Evolutionary conservation across 805 yeast species (phyloP).

Genomic region (Cephaloascus fragrans): DNA sequence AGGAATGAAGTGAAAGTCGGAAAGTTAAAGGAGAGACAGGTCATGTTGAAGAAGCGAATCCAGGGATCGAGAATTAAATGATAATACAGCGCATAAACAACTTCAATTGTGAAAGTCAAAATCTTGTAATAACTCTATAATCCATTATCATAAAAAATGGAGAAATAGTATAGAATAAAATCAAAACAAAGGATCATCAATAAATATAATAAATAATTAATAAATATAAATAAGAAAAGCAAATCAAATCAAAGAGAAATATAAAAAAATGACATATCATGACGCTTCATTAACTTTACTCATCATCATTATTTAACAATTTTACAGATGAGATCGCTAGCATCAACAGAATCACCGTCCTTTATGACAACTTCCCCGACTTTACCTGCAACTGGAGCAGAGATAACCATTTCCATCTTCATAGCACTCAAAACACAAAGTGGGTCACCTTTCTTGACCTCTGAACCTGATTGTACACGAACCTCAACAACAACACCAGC

Average conservation of each 20-base stretch:
- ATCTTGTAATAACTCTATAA: neutral
- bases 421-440: constrained; percentile 90
- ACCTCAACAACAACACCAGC: constrained; percentile 97
- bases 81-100: neutral
- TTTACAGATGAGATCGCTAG: constrained; percentile 74
- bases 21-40: constrained; percentile 13
- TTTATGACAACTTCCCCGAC: constrained; percentile 68
- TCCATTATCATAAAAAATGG: constrained; percentile 11
- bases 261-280: too few species aligned
- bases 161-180: constrained; percentile 4
- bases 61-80: constrained; percentile 10
- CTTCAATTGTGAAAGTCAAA: neutral
- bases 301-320: constrained; percentile 25
- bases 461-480: constrained; percentile 77
- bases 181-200: constrained; percentile 3
- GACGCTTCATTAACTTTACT: too few species aligned
- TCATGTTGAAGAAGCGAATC: constrained; percentile 13
- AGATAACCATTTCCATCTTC: constrained; percentile 99
- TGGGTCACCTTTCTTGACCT: constrained; percentile 95
- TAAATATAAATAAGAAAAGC: neutral
- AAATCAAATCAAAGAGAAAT: neutral
- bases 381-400: constrained; percentile 83
- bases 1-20: constrained; percentile 5
- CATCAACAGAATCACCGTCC: constrained; percentile 94
- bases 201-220: neutral